Conservation (phyloP, 2,329 filamentous ascomycete genomes). For the Trichoderma brevicompactum region DNA sequence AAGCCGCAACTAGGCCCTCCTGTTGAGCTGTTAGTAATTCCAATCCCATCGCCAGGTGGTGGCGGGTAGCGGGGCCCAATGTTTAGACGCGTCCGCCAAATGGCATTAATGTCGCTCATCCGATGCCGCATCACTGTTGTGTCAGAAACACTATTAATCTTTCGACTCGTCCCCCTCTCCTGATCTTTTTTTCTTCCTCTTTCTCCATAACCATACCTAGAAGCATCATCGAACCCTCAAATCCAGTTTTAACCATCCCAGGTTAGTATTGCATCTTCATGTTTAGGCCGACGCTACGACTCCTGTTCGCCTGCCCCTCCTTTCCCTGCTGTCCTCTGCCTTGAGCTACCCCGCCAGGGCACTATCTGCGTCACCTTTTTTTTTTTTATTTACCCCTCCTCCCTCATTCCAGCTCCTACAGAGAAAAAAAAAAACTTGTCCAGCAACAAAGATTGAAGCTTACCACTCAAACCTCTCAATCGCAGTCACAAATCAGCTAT, state of each 20-base stretch:
- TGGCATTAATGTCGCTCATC: slow-evolving; percentile 27
- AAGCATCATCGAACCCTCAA: neutral
- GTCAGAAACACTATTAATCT: slow-evolving; percentile 28
- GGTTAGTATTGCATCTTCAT: slow-evolving; percentile 17
- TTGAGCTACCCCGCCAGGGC: slow-evolving; percentile 28
- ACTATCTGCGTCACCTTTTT: slow-evolving; percentile 27
- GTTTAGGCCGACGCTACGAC: neutral
- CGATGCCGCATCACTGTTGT: slow-evolving; percentile 29
- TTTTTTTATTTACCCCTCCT: slow-evolving; percentile 34
- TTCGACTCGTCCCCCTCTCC: slow-evolving; percentile 25
- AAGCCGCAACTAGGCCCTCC: neutral
- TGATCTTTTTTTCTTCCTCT: slow-evolving; percentile 11
- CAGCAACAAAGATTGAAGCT: slow-evolving; percentile 26
- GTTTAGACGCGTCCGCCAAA: neutral
- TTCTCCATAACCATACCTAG: slow-evolving; percentile 14
- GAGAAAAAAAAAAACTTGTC: neutral
- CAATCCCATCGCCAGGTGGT: neutral
- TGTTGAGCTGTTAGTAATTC: slow-evolving; percentile 3
- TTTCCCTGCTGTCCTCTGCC: neutral
- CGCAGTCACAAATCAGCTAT: slow-evolving; percentile 26
- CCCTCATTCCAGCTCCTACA: slow-evolving; percentile 30
- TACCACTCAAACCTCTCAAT: slow-evolving; percentile 30
- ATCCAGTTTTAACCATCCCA: neutral
- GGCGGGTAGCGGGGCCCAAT: neutral
- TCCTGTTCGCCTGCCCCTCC: slow-evolving; percentile 9